Conservation (phyloP, 345 rosid genomes). For the Gossypium rotundifolium region DNA sequence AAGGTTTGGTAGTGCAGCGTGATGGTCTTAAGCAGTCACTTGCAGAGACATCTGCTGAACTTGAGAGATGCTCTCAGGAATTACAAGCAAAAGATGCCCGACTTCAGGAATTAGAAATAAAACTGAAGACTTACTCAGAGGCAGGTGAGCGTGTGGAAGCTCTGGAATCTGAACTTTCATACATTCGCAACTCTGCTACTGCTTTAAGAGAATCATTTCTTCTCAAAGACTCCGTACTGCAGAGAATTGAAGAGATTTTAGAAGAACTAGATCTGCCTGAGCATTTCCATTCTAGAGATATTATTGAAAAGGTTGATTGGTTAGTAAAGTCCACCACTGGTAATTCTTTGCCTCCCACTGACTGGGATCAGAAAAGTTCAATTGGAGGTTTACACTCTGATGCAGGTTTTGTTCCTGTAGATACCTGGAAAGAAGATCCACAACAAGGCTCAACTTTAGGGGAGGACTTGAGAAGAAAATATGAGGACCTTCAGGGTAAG, state of each 20-base stretch:
- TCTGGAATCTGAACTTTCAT: slow-evolving; percentile 93
- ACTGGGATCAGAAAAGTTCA: slow-evolving; percentile 74
- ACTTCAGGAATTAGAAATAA: slow-evolving; percentile 64
- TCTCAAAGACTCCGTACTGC: slow-evolving; percentile 89
- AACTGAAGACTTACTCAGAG: slow-evolving; percentile 69
- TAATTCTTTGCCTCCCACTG: slow-evolving; percentile 47
- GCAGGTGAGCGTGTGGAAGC: slow-evolving; percentile 93
- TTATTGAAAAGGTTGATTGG: slow-evolving; percentile 91
- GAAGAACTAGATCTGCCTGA: slow-evolving; percentile 92
- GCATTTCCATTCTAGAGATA: slow-evolving; percentile 81
- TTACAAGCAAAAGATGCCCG: slow-evolving; percentile 59
- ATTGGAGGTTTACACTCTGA: slow-evolving; percentile 56
- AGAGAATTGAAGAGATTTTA: slow-evolving; percentile 85
- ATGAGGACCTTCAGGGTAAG: slow-evolving; percentile 82
- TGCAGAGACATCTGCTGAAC: slow-evolving; percentile 63
- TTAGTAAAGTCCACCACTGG: slow-evolving; percentile 65
- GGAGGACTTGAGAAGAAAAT: slow-evolving; percentile 73
- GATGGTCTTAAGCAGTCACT: slow-evolving; percentile 71
- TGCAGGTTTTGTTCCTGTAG: slow-evolving; percentile 52
- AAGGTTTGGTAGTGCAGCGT: slow-evolving; percentile 80
- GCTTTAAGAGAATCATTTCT: slow-evolving; percentile 93
- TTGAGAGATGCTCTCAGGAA: slow-evolving; percentile 74
- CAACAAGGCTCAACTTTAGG: slow-evolving; percentile 48
- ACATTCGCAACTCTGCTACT: slow-evolving; percentile 94
- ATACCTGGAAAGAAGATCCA: slow-evolving; percentile 76